These are phyloP conservation scores for Colletotrichum lini DNA, from an alignment of 2,329 filamentous ascomycete genomes.

Conservation along the genomic window DNA sequence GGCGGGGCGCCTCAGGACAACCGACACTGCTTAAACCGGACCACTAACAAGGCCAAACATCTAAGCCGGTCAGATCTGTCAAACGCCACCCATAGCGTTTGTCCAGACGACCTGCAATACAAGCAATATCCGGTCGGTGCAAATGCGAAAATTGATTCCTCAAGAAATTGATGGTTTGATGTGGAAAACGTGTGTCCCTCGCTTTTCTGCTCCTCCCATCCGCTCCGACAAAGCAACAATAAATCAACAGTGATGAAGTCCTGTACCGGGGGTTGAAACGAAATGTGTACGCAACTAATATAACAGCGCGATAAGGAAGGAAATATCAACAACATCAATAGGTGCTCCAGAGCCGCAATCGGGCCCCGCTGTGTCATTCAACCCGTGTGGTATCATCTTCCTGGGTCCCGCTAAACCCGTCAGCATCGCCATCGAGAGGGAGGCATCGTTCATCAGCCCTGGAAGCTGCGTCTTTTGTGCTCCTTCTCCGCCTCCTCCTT, in stretches of 20 bases:
- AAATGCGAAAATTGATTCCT: slow-evolving; percentile 3
- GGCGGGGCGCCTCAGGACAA: not conserved
- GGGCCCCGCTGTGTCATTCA: slow-evolving; percentile 17
- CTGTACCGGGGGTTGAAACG: slow-evolving; percentile 13
- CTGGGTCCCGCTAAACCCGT: slow-evolving; percentile 4
- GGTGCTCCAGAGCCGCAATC: slow-evolving; percentile 10
- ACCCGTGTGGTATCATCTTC: slow-evolving; percentile 38
- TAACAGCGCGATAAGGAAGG: not conserved
- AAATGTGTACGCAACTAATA: slow-evolving; percentile 12
- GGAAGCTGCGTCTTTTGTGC: slow-evolving; percentile 55
- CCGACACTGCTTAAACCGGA: too few species aligned
- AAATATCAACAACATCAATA: slow-evolving; percentile 8
- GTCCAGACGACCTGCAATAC: not conserved
- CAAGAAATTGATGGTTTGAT: slow-evolving; percentile 7
- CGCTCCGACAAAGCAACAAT: slow-evolving; percentile 13
- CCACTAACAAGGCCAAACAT: not conserved
- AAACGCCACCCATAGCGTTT: not conserved
- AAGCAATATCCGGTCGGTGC: not conserved
- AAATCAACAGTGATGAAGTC: slow-evolving; percentile 5
- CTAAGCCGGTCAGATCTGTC: not conserved
- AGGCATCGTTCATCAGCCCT: slow-evolving; percentile 38
- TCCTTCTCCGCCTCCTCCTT: slow-evolving; percentile 71
- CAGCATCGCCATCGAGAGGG: not conserved
- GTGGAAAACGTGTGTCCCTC: slow-evolving; percentile 22
- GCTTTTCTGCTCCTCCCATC: slow-evolving; percentile 22